Evolutionary conservation across 2,329 filamentous ascomycete genomes (phyloP), one percentile per base, ranked within the genome.

Genomic region (Aspergillus puulaauensis): DNA sequence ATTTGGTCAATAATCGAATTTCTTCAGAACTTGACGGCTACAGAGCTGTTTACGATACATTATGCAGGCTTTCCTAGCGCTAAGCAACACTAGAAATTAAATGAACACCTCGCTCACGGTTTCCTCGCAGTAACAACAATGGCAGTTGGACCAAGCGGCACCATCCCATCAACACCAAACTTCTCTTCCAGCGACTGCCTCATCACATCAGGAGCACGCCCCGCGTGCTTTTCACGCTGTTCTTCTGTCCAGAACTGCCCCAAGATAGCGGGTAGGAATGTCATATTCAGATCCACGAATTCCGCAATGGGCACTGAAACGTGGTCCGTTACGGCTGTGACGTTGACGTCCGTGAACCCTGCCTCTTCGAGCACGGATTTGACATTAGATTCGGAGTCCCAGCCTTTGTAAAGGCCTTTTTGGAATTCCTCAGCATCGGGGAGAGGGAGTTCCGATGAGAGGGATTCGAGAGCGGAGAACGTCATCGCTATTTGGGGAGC

Each of bases 51-150:
- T 14, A 37, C 14, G 9, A n/a, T 37, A 6, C 35, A 37, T 37
- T 6, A 37, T n/a, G 14, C 4, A n/a, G 15, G 4, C 17, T 43
- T 43, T 8, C 6, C 21, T 8, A 21, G 40, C 15, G 17, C 11
- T 43, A 17, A 19, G n/a, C n/a, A 35, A 4, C 39, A 8, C 15
- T 24, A 24, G 6, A n/a, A 41, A 41, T 17, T 14, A 15, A 12
- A 12, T 27, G 0, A 31, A 9, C 44, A 33, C n/a, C 14, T 8
- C 2, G 2, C n/a, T 33, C 23, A 56, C 23, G 65, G 50, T 57
- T 74, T 75, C 47, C 60, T 64, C 21, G 65, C 71, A 15, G 65
- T 70, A 2, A 69, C 67, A 43, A 75, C 45, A 55, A 74, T 63
- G 7, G 71, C 71, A 23, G 62, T 57, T 61, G 68, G 70, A 15